Conservation (phyloP, 352 stramenopile genomes). For the Phytophthora constricta region DNA sequence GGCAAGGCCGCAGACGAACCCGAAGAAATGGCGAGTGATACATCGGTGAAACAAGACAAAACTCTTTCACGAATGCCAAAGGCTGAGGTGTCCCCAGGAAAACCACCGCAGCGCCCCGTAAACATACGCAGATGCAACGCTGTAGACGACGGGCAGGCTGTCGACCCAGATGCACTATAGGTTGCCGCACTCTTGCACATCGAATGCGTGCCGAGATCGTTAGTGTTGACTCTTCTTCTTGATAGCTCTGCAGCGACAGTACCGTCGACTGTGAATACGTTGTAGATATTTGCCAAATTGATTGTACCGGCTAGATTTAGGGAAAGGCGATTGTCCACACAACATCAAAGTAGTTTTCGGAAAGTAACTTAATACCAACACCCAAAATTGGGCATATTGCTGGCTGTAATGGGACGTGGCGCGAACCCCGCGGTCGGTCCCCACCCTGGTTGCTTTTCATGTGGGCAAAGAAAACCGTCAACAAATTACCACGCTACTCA, state of each 20-base stretch:
- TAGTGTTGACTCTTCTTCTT: constrained; percentile 15
- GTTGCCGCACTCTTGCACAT: constrained; percentile 35
- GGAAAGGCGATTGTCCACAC: constrained; percentile 9
- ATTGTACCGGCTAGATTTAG: constrained; percentile 17
- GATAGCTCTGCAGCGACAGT: constrained; percentile 17
- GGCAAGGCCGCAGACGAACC: not conserved
- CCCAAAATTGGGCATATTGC: constrained; percentile 12
- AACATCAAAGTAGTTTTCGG: constrained; percentile 8
- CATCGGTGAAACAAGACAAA: constrained; percentile 12
- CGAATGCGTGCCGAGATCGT: constrained; percentile 32
- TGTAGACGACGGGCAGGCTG: constrained; percentile 24
- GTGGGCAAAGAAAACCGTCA: constrained; percentile 16
- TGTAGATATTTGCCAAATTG: constrained; percentile 18
- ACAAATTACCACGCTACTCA: constrained; percentile 10
- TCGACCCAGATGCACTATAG: constrained; percentile 26
- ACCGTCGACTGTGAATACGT: constrained; percentile 6
- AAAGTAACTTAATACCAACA: constrained; percentile 13
- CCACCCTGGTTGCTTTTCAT: constrained; percentile 18
- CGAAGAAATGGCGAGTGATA: constrained; percentile 12
- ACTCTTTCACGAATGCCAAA: constrained; percentile 9
- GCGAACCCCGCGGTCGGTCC: constrained; percentile 12
- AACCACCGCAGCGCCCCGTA: constrained; percentile 4
- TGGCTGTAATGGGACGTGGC: constrained; percentile 9
- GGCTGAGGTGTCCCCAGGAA: constrained; percentile 9
- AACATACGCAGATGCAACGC: constrained; percentile 16